Base-by-base conservation (phyloP, 2,329 filamentous ascomycete genomes). In the Aspergillus udagawae region DNA sequence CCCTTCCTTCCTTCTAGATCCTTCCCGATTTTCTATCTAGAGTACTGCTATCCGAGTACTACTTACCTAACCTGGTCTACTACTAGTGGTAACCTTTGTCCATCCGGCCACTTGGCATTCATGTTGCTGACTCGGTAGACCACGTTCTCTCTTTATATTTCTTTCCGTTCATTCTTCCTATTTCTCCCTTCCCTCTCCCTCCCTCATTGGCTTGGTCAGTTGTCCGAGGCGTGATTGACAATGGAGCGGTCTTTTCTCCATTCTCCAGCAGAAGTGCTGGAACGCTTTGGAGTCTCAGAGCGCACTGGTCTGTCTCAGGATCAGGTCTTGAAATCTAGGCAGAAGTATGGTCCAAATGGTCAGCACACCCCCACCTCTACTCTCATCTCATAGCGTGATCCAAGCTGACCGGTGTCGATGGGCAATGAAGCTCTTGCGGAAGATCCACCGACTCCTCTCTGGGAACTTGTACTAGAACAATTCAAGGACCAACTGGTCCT, bases 401-500 rank as follows among this genome's bases (percentile, higher is more conserved):
- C 42, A 54, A 54, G 50, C 67, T 70, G 52, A 65, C 54, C 53
- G 50, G 32, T 53, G 47, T 52, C 45, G 38, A 54, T 49, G n/a
- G 14, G 28, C 25, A 50, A 21, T 55, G 54, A 58, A 90, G 87
- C 87, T 56, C 81, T 91, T 55, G 83, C 86, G 49, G 94, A 99
- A 79, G 94, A 99, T 64, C 94, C 94, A 54, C 92, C 94, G 3
- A 99, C 94, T 32, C 94, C 94, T 42, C 75, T 99, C 50, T 99
- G 93, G 94, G 86, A 97, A 77, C 87, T 99, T 62, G 91, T 99
- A 55, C 83, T 99, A 58, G 94, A 99, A 78, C 94, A 99, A 75
- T 99, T 99, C 83, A 97, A 99, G 78, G 94, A 99, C 73, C 94
- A 99, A 77, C 86, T 99, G 50, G 94, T 99, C 65, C 84, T 99